These are phyloP conservation scores for Durotheca rogersii DNA, from an alignment of 495 filamentous ascomycete genomes.

Conservation along the genomic window DNA sequence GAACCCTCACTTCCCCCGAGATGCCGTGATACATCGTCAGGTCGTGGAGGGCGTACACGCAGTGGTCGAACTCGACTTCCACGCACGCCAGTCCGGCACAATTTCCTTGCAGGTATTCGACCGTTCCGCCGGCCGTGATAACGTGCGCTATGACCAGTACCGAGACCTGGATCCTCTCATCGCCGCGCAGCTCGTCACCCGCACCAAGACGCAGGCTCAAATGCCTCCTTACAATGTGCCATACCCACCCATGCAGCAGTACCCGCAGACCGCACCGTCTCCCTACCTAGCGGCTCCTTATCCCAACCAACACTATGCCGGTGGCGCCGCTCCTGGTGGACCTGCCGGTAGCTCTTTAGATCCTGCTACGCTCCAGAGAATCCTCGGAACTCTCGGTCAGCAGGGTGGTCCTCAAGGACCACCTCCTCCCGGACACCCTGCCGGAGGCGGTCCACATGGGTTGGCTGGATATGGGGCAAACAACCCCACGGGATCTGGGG, in stretches of 20 bases:
- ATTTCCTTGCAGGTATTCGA: constrained; percentile 84
- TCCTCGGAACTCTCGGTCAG: constrained; percentile 63
- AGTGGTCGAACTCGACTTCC: constrained; percentile 70
- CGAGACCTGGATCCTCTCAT: constrained; percentile 72
- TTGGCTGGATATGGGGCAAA: constrained; percentile 19
- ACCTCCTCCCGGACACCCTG: not conserved
- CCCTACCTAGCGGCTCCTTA: constrained; percentile 10
- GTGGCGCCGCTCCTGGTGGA: constrained; percentile 9
- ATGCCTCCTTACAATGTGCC: constrained; percentile 24
- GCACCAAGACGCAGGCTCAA: constrained; percentile 59
- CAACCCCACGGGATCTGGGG: constrained; percentile 30
- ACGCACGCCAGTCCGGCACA: constrained; percentile 65
- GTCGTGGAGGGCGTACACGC: constrained; percentile 87
- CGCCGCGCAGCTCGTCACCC: constrained; percentile 75
- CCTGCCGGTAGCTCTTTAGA: constrained; percentile 58
- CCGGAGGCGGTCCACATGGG: constrained; percentile 1
- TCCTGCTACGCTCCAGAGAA: constrained; percentile 67
- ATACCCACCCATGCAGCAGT: constrained; percentile 23
- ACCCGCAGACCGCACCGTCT: constrained; percentile 20
- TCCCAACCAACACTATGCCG: constrained; percentile 25
- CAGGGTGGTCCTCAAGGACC: constrained; percentile 35
- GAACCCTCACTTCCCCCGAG: constrained; percentile 72
- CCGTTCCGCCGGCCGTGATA: constrained; percentile 66
- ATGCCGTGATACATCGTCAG: constrained; percentile 77
- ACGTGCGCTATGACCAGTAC: constrained; percentile 81